Evolutionary conservation across 257 asterid species (phyloP), one percentile per base, ranked within the genome.

Genomic region (Nicotiana attenuata): DNA sequence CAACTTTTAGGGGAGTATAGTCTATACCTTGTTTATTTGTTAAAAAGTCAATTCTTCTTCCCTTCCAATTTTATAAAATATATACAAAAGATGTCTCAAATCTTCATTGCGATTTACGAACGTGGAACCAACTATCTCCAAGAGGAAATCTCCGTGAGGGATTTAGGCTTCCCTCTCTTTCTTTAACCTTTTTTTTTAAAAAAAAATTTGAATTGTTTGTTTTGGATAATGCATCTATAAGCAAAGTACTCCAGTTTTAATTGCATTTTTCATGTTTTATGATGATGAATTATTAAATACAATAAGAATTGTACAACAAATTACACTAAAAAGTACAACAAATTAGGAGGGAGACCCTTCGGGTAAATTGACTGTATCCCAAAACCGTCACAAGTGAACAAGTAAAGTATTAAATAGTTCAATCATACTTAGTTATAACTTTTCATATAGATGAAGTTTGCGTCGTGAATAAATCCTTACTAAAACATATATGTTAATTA

Each of bases 11-110:
- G 35, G 35, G 35, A 31, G 2, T 28, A 28, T 28, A 28, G 29
- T 28, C 35, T 55, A 80, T 75, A 69, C 77, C 14, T 81, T 85
- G 14, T 11, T 10, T 3, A 50, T 15, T n/a, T 59, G 65, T n/a
- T 9, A 22, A 3, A 9, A 81, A 81, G 87, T 84, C 87, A 61
- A 65, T 31, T 57, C 26, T 83, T 41, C 77, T 78, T 65, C 61
- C 56, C 5, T 41, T 20, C 35, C 59, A 20, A 28, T 22, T 20
- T 71, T 45, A 45, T 20, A 71, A 71, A 45, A 79, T 63, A 20
- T 29, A 0, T 5, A 28, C 24, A 41, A 63, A 60, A 41, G 53
- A 60, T 22, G 10, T 79, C 13, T 16, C 82, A 60, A 33, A 41
- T 79, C 41, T 63, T 59, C 68, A 45, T 59, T n/a, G n/a, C n/a